Base-by-base conservation (phyloP, 225 moss, liverwort and hornwort genomes). In the Thuidium tamariscinum region DNA sequence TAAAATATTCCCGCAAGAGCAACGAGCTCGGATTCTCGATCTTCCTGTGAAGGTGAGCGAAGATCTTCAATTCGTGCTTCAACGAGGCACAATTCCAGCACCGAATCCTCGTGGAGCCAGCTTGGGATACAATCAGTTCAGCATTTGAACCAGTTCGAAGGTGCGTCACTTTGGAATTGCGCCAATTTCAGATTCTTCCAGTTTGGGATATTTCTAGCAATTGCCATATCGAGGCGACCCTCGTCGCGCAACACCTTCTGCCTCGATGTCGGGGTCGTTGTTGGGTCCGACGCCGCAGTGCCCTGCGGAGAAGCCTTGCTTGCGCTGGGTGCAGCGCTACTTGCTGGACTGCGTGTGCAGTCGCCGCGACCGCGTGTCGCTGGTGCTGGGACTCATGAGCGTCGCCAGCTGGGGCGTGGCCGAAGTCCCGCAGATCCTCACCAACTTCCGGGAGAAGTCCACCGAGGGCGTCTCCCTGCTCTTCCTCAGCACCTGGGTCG, bases 401-500 rank as follows among this genome's bases (percentile, higher is more conserved):
- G 96, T 99, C 49, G 29, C 77, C 54, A 94, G 97, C 91, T 99
- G 97, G 98, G 97, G 98, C 21, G 88, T 97, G 20, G 97, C 98
- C 6, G 97, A 99, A 82, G 96, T 99, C 66, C 98, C 98, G 18
- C 98, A 99, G 85, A 99, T 99, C 79, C 83, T 97, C 52, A 99
- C 98, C 79, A 99, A 99, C 89, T 99, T 93, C 86, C 88, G 87
- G 14, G 96, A 95, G 88, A 95, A 93, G 89, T 92, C 89, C 77
- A 97, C 98, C 23, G 98, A 99, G 82, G 98, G 98, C 27, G 85
- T 99, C 29, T 97, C 98, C 11, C 89, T 99, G 54, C 89, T 93
- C 84, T 99, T 99, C 86, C 90, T 97, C 74, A 95, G 95, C 94
- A 99, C 98, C 1, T 99, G 98, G 98, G 97, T 99, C 32, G 61